Evolutionary conservation across 306 rosid species (phyloP).

Genomic region (Castanospermum australe): DNA sequence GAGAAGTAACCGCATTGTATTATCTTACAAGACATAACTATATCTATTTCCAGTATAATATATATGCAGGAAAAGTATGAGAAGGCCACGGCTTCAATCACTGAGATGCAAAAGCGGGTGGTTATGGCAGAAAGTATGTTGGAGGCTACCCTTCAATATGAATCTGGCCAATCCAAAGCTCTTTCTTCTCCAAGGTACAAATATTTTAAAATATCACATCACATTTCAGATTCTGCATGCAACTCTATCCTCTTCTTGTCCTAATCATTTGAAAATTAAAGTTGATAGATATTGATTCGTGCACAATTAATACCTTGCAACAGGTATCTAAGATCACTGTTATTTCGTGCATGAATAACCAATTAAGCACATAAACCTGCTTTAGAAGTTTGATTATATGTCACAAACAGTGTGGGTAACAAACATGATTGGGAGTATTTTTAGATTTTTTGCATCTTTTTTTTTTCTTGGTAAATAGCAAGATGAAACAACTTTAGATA

Average conservation of each 20-base stretch:
- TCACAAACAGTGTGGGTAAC: not conserved
- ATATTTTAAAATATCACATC: conserved; percentile 1
- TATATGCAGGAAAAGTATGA: conserved; percentile 88
- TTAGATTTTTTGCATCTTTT: not conserved
- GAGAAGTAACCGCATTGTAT: conserved; percentile 15
- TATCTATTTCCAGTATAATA: conserved; percentile 34
- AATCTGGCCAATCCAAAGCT: conserved; percentile 93
- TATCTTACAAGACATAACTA: conserved; percentile 39
- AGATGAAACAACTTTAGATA: not conserved
- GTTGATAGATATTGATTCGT: not conserved
- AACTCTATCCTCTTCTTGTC: conserved; percentile 7
- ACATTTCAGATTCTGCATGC: conserved; percentile 9
- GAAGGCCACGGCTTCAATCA: conserved; percentile 62
- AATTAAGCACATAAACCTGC: conserved; percentile 1
- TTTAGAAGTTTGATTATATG: conserved; percentile 18
- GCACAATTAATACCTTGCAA: not conserved
- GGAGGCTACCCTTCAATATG: conserved; percentile 94
- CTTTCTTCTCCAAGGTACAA: conserved; percentile 74
- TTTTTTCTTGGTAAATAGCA: conserved; percentile 10
- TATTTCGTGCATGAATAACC: not conserved
- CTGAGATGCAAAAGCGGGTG: conserved; percentile 80
- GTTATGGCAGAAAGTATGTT: conserved; percentile 86
- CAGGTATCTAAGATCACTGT: not conserved
- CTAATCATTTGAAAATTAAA: conserved; percentile 7
- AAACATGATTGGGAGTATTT: not conserved